Evolutionary conservation across 257 asterid genomes (phyloP).

Genomic region (Agastache rugosa): DNA sequence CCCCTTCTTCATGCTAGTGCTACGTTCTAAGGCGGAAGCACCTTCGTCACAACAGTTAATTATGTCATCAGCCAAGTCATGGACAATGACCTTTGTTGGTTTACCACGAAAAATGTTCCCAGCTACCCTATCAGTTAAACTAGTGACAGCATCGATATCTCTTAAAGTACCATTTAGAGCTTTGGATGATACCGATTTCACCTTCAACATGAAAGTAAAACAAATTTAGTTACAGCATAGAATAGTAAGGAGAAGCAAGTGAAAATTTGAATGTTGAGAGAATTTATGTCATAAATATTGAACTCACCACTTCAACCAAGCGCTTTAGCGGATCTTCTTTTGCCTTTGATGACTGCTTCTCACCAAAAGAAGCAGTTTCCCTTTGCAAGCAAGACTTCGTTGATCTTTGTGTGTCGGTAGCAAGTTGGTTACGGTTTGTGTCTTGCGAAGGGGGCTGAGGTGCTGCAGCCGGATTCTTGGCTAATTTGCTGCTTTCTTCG

Average conservation of each 20-base stretch:
- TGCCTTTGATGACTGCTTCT: constrained; percentile 22
- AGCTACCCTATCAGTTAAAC: constrained; percentile 41
- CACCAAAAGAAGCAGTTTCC: constrained; percentile 37
- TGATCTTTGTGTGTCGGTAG: constrained; percentile 28
- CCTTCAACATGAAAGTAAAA: constrained; percentile 43
- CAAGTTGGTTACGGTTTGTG: constrained; percentile 24
- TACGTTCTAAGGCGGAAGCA: constrained; percentile 8
- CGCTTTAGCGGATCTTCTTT: constrained; percentile 36
- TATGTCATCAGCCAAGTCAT: constrained; percentile 50
- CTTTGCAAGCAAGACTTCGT: constrained; percentile 38
- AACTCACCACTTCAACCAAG: constrained; percentile 56
- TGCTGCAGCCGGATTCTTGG: constrained; percentile 34
- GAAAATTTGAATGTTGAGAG: too few species aligned
- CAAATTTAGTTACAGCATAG: background rate
- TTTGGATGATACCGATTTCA: constrained; percentile 46
- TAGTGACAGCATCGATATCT: constrained; percentile 47
- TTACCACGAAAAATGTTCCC: constrained; percentile 24
- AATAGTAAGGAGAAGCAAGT: background rate
- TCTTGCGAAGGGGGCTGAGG: constrained; percentile 30
- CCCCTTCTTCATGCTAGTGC: constrained; percentile 11
- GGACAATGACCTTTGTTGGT: constrained; percentile 27
- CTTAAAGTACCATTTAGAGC: constrained; percentile 40
- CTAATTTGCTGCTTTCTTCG: constrained; percentile 38
- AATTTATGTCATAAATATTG: background rate
- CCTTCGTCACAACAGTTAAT: constrained; percentile 25